Evolutionary conservation across 129 eudicot genomes (phyloP), one percentile per base, ranked within the genome.

Genomic region (Smallanthus sonchifolius): DNA sequence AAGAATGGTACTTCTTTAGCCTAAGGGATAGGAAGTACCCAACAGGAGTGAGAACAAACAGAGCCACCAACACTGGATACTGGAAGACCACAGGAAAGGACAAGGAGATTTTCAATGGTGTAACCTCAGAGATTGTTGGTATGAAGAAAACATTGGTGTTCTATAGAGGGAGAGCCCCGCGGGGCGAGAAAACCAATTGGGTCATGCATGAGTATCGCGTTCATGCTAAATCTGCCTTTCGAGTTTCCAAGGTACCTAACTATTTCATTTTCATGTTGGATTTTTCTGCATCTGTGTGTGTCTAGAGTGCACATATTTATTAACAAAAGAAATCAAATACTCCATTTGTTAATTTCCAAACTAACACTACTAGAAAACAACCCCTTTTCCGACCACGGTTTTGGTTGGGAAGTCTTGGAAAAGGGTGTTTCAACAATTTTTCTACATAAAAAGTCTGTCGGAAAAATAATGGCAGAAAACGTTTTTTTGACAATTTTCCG

Each of bases 61-160:
- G 91, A 36, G 96, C 91, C 9, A 86, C 96, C 17, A 86, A 82
- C 57, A 84, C 89, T 2, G 95, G 95, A 3, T 88, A 88, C 36
- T 88, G 95, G 95, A 88, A 88, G 77, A 86, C 96, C 1, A 89
- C 96, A 0, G 96, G 96, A 2, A 89, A 89, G 66, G 96, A 89
- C 74, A 89, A 87, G 57, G 96, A 89, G 77, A 87, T 89, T 68
- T 89, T 68, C 77, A 84, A 87, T 66, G 76, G 89, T 55, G 70
- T n/a, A 8, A 82, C 83, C 15, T 75, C 88, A 1, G 96, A 86
- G 61, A 69, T 86, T 17, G 92, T 86, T 3, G 96, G 96, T 5
- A 89, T 89, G 96, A 89, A 89, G 85, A 89, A 89, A 74, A 89
- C 96, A 0, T 67, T 89, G 72, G 96, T 89, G 9, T 89, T 89